Evolutionary conservation across 139 green algal species (phyloP).

Genomic region (Diplosphaera chodatii): DNA sequence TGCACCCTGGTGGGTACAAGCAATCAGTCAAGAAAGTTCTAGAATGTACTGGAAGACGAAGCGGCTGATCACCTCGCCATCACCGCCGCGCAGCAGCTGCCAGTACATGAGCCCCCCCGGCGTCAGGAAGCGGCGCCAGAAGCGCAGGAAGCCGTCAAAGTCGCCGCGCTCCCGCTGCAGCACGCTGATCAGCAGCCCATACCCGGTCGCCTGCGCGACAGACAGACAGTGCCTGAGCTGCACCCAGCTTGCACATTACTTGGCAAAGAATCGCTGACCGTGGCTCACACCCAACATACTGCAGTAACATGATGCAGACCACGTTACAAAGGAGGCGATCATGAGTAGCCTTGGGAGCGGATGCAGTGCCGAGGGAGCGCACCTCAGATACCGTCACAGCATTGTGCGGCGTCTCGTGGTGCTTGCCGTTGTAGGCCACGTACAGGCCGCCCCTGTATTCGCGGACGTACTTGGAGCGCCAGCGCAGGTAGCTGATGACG

Average conservation of each 20-base stretch:
- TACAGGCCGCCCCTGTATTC: slow-evolving; percentile 3
- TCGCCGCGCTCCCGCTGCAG: slow-evolving; percentile 1
- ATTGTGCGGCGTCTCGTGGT: neutral
- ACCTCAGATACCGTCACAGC: slow-evolving; percentile 15
- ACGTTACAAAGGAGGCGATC: no score
- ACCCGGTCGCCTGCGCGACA: slow-evolving; percentile 1
- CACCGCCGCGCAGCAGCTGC: slow-evolving; percentile 2
- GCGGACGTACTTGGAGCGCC: slow-evolving; percentile 7
- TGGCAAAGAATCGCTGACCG: no score
- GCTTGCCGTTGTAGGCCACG: slow-evolving; percentile 12
- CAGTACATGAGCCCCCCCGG: slow-evolving; percentile 16
- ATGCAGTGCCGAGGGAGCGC: no score
- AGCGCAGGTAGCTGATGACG: slow-evolving; percentile 6
- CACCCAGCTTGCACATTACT: no score
- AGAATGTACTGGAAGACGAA: no score
- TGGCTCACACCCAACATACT: no score
- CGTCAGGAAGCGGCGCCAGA: slow-evolving; percentile 6
- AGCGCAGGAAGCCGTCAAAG: slow-evolving; percentile 14
- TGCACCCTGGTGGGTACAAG: no score
- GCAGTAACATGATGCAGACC: no score
- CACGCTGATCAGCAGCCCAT: slow-evolving; percentile 13
- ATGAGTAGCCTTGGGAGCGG: no score
- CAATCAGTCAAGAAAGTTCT: no score
- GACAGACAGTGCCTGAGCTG: no score
- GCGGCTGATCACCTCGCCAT: no score